phyloP scores from a whole-genome alignment of 2,329 filamentous ascomycete species.

The Paecilomyces sp. region DNA sequence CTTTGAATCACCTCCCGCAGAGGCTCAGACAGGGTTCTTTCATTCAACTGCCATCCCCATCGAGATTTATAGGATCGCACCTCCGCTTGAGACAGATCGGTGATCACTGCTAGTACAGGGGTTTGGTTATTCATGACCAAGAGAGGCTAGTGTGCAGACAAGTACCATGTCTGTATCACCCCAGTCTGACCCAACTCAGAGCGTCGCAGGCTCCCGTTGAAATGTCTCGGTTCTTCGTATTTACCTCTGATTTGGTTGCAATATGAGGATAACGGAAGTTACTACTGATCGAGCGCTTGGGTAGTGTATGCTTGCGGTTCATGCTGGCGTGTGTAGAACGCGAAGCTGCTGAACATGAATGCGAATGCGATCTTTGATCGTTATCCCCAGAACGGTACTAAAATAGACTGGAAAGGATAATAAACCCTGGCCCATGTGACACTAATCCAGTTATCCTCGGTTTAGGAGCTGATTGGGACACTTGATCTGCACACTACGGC shows the following conservation, averaged over 20 bases:
- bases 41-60: conserved; percentile 36
- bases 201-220: neutral
- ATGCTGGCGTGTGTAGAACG: neutral
- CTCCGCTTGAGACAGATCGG: neutral
- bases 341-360: neutral
- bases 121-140: neutral
- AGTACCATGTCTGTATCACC: neutral
- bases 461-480: neutral
- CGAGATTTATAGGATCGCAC: conserved; percentile 26
- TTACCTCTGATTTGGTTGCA: neutral
- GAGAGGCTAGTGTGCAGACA: neutral
- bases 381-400: neutral
- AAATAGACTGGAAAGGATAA: neutral
- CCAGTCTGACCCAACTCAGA: neutral
- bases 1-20: conserved; percentile 35
- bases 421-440: neutral
- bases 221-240: neutral
- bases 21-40: conserved; percentile 42
- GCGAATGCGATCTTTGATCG: neutral
- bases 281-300: neutral
- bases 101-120: neutral
- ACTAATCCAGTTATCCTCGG: neutral
- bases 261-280: neutral
- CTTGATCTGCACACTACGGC: neutral
- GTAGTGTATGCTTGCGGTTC: neutral